Percentiles rank a stretch among this genome's conserved stretches.
Conservation (phyloP, 192 early-diverging fungal genomes). For the Backusella tarrabulga region DNA sequence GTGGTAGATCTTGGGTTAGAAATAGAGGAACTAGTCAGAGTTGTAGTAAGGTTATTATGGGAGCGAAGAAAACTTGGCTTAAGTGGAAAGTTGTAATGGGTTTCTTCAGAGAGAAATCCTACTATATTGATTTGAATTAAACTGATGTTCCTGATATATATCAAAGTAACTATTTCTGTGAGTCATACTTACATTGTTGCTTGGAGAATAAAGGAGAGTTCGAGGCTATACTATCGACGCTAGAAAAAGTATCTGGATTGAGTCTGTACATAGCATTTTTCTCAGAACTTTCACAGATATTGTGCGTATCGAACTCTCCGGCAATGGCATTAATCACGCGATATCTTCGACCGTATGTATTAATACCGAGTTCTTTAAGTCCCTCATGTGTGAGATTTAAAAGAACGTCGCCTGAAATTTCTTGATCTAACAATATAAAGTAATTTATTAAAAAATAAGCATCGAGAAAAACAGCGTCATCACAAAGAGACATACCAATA, state of each 20-base stretch:
- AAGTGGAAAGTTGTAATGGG: background rate
- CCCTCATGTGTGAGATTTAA: slow-evolving; percentile 55
- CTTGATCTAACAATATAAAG: slow-evolving; percentile 45
- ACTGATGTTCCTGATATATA: background rate
- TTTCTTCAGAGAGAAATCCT: background rate
- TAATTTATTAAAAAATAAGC: background rate
- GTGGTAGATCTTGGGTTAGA: background rate
- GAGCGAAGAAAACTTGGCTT: background rate
- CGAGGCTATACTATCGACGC: background rate
- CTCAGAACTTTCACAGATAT: background rate
- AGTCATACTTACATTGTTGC: background rate
- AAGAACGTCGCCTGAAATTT: slow-evolving; percentile 58
- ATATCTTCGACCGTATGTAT: slow-evolving; percentile 56
- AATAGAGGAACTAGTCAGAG: background rate
- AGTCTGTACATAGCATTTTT: background rate
- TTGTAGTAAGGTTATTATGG: background rate
- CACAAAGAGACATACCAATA: background rate
- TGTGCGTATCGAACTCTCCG: background rate
- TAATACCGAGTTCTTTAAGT: slow-evolving; percentile 63
- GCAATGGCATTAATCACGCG: slow-evolving; percentile 47
- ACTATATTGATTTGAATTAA: background rate
- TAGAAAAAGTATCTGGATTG: background rate
- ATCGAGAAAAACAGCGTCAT: background rate
- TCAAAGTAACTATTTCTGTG: background rate
- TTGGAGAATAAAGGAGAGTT: background rate